Conservation (phyloP, 2,329 filamentous ascomycete species). For the Ceratocystis alfenasii region DNA sequence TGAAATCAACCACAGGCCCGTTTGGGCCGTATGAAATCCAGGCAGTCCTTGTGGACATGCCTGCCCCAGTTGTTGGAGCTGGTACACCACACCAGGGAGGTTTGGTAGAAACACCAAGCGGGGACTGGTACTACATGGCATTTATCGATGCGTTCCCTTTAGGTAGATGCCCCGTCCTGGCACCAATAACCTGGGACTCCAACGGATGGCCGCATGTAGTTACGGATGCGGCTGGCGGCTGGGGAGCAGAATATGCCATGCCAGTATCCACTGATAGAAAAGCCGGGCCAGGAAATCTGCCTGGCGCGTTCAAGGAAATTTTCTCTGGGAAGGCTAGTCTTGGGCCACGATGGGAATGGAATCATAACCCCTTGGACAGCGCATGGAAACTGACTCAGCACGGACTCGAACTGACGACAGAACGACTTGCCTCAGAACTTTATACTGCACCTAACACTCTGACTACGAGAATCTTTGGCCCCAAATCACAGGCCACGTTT, state of each 20-base stretch:
- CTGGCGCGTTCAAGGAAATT: constrained; percentile 33
- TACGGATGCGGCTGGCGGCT: constrained; percentile 33
- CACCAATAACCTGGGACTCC: constrained; percentile 38
- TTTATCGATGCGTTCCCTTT: constrained; percentile 43
- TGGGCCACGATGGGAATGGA: constrained; percentile 44
- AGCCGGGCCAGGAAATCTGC: constrained; percentile 25
- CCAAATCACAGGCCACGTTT: constrained; percentile 38
- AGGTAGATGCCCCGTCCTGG: constrained; percentile 43
- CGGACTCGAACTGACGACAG: constrained; percentile 35
- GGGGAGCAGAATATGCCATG: constrained; percentile 34
- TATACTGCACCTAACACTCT: constrained; percentile 37
- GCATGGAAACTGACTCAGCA: constrained; percentile 34
- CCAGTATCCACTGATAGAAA: constrained; percentile 27
- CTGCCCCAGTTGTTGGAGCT: constrained; percentile 31
- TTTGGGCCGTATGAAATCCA: constrained; percentile 43
- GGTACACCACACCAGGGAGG: constrained; percentile 43
- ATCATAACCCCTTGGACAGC: constrained; percentile 44
- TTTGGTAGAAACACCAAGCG: constrained; percentile 38
- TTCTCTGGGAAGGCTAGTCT: constrained; percentile 26
- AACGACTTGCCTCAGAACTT: constrained; percentile 40
- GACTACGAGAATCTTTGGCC: constrained; percentile 36
- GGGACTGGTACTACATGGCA: constrained; percentile 46
- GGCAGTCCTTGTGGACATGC: constrained; percentile 34
- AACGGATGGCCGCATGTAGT: constrained; percentile 37
- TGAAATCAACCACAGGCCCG: constrained; percentile 35